Evolutionary conservation across 352 stramenopile genomes (phyloP).

Genomic region (Phytopythium aichiense): DNA sequence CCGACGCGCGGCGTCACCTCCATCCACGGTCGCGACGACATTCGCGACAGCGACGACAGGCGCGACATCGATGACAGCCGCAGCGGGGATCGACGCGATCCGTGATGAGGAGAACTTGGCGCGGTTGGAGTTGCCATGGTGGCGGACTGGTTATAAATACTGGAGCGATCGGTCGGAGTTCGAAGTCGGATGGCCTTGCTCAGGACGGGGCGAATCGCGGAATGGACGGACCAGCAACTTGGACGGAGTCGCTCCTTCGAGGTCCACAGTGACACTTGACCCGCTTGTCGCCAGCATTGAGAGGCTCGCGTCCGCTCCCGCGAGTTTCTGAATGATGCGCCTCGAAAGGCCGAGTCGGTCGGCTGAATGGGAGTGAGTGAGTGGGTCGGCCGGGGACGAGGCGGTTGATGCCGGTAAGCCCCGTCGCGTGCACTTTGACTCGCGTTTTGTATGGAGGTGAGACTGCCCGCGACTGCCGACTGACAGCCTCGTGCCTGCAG

Average conservation of each 20-base stretch:
- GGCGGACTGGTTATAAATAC: background rate
- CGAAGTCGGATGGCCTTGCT: background rate
- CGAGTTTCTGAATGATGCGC: slow-evolving; percentile 3
- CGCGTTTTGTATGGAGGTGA: background rate
- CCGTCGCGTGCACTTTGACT: slow-evolving; percentile 6
- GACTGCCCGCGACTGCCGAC: slow-evolving; percentile 1
- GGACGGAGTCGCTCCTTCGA: background rate
- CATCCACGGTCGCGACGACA: slow-evolving; percentile 14
- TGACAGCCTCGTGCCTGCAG: background rate
- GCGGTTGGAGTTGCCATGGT: background rate
- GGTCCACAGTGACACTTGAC: background rate
- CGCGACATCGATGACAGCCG: background rate
- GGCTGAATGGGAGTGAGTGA: slow-evolving; percentile 1
- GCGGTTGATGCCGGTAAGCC: slow-evolving; percentile 2
- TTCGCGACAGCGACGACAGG: background rate
- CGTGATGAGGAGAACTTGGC: background rate
- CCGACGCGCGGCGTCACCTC: slow-evolving; percentile 18
- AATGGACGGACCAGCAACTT: background rate
- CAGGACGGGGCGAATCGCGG: background rate
- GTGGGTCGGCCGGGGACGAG: background rate
- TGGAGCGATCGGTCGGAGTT: background rate
- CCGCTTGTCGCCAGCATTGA: background rate
- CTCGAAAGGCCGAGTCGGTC: background rate
- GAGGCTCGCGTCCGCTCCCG: background rate
- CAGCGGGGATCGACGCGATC: slow-evolving; percentile 2